These are phyloP conservation scores for Aspergillus costaricaensis DNA, from an alignment of 2,329 filamentous ascomycete species.

Conservation along the genomic window DNA sequence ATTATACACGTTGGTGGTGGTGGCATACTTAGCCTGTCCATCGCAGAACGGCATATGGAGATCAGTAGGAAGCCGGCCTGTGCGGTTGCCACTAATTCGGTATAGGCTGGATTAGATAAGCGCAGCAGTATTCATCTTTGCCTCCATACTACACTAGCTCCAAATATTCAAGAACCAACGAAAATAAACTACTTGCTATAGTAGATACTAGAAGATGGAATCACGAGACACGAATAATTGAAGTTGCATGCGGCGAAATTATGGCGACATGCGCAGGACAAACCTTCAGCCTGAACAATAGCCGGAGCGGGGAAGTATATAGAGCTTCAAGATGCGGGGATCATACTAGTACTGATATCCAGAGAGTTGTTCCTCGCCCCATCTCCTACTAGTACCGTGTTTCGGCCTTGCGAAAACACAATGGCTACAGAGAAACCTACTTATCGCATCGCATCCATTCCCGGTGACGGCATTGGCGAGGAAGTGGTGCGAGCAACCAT, in stretches of 20 bases:
- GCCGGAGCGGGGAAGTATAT: not conserved
- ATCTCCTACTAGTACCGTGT: not conserved
- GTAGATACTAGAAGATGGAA: no score
- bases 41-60: no score
- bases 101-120: no score
- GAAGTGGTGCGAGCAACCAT: constrained; percentile 63
- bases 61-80: no score
- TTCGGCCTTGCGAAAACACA: not conserved
- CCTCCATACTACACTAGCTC: no score
- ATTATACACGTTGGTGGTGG: not conserved
- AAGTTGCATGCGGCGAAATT: not conserved
- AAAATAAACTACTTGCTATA: no score
- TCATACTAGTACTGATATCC: not conserved
- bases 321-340: not conserved
- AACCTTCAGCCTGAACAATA: constrained; percentile 11
- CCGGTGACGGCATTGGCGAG: constrained; percentile 64
- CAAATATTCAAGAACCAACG: no score
- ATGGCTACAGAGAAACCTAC: constrained; percentile 13
- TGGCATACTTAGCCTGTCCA: no score
- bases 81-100: no score
- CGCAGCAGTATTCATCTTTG: no score
- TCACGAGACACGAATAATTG: not conserved
- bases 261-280: not conserved
- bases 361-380: not conserved
- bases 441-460: constrained; percentile 60